Conservation (phyloP, 345 rosid genomes). For the Trapa bicornis region DNA sequence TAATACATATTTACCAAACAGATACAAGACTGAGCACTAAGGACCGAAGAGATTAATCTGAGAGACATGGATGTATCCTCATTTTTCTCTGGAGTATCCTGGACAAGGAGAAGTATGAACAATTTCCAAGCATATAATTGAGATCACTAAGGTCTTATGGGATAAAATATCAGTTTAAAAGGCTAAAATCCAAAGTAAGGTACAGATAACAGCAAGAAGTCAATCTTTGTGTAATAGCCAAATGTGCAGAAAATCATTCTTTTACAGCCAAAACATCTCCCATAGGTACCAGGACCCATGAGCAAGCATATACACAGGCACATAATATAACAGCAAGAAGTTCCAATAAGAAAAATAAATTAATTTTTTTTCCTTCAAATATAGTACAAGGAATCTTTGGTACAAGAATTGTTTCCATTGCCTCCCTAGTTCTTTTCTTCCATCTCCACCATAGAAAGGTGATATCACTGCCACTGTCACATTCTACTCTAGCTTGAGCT, state of each 20-base stretch:
- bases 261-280: background rate
- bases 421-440: background rate
- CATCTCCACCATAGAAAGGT: no score
- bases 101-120: no score
- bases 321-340: background rate
- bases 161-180: background rate
- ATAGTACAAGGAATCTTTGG: background rate
- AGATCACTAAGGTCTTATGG: background rate
- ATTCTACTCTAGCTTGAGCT: background rate
- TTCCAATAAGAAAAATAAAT: background rate
- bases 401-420: background rate
- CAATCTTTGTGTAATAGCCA: no score
- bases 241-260: background rate
- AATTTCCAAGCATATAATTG: no score
- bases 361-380: background rate
- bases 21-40: background rate
- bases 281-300: background rate
- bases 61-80: background rate
- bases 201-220: no score
- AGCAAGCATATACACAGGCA: background rate
- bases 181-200: background rate
- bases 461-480: no score
- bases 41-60: background rate
- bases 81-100: background rate
- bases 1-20: background rate